phyloP scores from a whole-genome alignment of 768 basidiomycete species.

The Lepiota brunneoincarnata region DNA sequence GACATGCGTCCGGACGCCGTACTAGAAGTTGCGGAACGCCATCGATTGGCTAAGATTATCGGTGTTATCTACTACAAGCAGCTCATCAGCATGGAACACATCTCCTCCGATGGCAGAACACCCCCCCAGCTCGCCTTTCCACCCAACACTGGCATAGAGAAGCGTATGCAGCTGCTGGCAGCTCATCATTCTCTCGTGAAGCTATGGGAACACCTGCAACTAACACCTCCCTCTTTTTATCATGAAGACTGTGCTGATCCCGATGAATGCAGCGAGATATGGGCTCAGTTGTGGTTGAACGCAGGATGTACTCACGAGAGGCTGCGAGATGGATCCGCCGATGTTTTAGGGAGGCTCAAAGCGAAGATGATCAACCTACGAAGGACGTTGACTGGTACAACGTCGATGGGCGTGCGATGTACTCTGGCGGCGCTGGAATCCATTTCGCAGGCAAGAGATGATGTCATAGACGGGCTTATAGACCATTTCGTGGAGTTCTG shows the following conservation, averaged over 20 bases:
- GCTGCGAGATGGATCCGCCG: slow-evolving; percentile 41
- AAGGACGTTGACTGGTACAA: slow-evolving; percentile 30
- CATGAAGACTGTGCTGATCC: slow-evolving; percentile 46
- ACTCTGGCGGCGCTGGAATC: slow-evolving; percentile 44
- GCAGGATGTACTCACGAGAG: slow-evolving; percentile 46
- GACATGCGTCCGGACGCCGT: slow-evolving; percentile 39
- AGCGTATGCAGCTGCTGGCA: slow-evolving; percentile 48
- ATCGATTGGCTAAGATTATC: slow-evolving; percentile 32
- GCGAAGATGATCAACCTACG: slow-evolving; percentile 37
- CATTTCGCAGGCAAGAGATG: slow-evolving; percentile 35
- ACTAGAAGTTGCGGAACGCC: slow-evolving; percentile 43
- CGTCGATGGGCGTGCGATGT: slow-evolving; percentile 37
- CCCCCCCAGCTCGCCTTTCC: slow-evolving; percentile 28
- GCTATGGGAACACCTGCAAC: slow-evolving; percentile 53
- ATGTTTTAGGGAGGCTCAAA: slow-evolving; percentile 59
- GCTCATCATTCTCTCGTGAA: slow-evolving; percentile 55
- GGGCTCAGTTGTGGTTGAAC: slow-evolving; percentile 51
- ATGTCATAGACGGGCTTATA: slow-evolving; percentile 35
- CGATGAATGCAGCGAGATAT: slow-evolving; percentile 44
- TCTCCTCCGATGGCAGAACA: slow-evolving; percentile 26
- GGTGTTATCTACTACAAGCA: slow-evolving; percentile 57
- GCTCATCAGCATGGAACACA: slow-evolving; percentile 36
- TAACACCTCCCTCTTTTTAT: slow-evolving; percentile 41
- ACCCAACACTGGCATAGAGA: slow-evolving; percentile 27
- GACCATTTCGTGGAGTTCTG: slow-evolving; percentile 32